These are phyloP conservation scores for Dactylellina cionopaga DNA, from an alignment of 2,329 filamentous ascomycete species.

Conservation along the genomic window DNA sequence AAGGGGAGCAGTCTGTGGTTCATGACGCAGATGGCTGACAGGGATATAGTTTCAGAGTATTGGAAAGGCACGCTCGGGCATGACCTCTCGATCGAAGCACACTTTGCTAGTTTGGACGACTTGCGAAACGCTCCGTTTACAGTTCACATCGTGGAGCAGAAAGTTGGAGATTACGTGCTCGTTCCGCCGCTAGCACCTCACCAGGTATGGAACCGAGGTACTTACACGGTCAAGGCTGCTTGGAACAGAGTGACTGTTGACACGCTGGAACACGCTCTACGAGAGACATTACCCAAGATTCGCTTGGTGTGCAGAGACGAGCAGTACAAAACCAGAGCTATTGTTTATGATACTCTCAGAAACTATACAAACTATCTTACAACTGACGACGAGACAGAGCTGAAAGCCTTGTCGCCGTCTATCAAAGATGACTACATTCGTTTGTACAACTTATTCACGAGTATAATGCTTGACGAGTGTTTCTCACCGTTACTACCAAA, in stretches of 20 bases:
- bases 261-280: slow-evolving; percentile 84
- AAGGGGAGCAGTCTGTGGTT: slow-evolving; percentile 96
- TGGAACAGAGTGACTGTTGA: slow-evolving; percentile 97
- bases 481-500: slow-evolving; percentile 71
- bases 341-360: slow-evolving; percentile 84
- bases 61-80: slow-evolving; percentile 93
- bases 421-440: slow-evolving; percentile 78
- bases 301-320: slow-evolving; percentile 94
- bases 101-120: slow-evolving; percentile 93
- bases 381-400: slow-evolving; percentile 30
- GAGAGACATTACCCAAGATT: slow-evolving; percentile 87
- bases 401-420: slow-evolving; percentile 24
- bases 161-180: slow-evolving; percentile 88
- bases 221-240: slow-evolving; percentile 93
- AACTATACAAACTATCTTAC: slow-evolving; percentile 74
- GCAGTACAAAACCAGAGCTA: slow-evolving; percentile 98
- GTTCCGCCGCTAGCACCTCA: slow-evolving; percentile 93
- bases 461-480: slow-evolving; percentile 84
- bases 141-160: slow-evolving; percentile 92
- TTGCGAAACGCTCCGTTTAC: slow-evolving; percentile 95
- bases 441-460: slow-evolving; percentile 80
- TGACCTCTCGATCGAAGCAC: slow-evolving; percentile 95
- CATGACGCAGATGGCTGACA: slow-evolving; percentile 96
- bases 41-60: slow-evolving; percentile 89
- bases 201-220: slow-evolving; percentile 98